phyloP scores from a whole-genome alignment of 805 yeast species.

The Spathaspora gorwiae region DNA sequence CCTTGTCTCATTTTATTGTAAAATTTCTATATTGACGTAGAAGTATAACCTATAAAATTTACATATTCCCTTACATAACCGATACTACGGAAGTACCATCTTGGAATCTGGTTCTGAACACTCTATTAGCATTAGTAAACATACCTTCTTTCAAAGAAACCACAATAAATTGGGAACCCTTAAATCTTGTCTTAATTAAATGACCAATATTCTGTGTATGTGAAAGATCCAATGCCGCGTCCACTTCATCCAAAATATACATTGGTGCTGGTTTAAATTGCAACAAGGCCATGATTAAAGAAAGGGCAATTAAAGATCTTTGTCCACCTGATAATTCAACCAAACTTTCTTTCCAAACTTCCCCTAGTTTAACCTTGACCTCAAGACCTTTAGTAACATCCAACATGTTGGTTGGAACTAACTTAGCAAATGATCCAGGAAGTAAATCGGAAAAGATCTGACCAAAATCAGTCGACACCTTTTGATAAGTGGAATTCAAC shows the following conservation, averaged over 20 bases:
- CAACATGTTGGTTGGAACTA: conserved; percentile 73
- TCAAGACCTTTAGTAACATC: conserved; percentile 89
- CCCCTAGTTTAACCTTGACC: conserved; percentile 84
- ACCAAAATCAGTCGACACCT: conserved; percentile 87
- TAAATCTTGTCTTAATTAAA: conserved; percentile 88
- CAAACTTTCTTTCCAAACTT: conserved; percentile 91
- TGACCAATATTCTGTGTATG: conserved; percentile 98
- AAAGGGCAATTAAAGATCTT: conserved; percentile 86
- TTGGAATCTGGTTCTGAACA: conserved; percentile 89
- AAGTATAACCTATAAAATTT: neutral
- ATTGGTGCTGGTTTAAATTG: conserved; percentile 98
- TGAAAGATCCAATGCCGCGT: conserved; percentile 94
- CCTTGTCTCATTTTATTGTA: too few relatives aligned
- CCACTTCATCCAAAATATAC: conserved; percentile 97
- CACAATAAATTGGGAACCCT: conserved; percentile 93
- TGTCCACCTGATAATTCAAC: conserved; percentile 98
- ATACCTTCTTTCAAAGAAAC: conserved; percentile 97
- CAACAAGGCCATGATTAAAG: conserved; percentile 84
- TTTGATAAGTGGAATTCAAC: conserved; percentile 75
- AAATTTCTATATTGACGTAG: too few relatives aligned
- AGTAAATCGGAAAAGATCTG: conserved; percentile 80
- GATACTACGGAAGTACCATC: conserved; percentile 95
- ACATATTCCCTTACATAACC: conserved; percentile 41
- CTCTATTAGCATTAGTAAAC: conserved; percentile 95
- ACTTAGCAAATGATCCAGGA: conserved; percentile 85